These are phyloP conservation scores for Aspergillus panamensis DNA, from an alignment of 495 filamentous ascomycete species.

Conservation along the genomic window DNA sequence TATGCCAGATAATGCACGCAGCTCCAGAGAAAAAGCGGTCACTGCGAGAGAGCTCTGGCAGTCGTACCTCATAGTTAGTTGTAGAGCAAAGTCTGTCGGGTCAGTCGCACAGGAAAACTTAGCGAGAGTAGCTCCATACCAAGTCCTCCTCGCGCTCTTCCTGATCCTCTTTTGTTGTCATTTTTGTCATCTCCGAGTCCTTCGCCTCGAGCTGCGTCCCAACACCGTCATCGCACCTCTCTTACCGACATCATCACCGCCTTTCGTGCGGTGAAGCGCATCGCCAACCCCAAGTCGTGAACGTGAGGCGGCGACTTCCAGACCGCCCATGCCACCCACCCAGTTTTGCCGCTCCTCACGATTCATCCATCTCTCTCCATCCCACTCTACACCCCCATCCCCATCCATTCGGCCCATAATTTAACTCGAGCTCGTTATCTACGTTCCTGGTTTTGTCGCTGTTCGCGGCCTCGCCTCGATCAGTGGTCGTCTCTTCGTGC, in stretches of 20 bases:
- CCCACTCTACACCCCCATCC: conserved; percentile 15
- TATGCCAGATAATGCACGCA: no score
- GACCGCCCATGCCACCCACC: conserved; percentile 41
- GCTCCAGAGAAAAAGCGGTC: neutral
- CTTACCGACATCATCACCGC: conserved; percentile 39
- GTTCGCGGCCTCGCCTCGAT: neutral
- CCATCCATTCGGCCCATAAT: conserved; percentile 6
- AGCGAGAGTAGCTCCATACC: neutral
- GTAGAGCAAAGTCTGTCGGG: neutral
- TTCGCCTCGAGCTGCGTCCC: neutral
- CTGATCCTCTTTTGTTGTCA: neutral
- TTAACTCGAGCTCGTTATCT: neutral
- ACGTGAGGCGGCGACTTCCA: conserved; percentile 28
- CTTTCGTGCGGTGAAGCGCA: conserved; percentile 46
- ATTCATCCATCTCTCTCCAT: conserved; percentile 17
- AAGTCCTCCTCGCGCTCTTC: neutral
- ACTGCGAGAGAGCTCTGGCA: neutral
- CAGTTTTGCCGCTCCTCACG: conserved; percentile 39
- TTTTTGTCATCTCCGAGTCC: neutral
- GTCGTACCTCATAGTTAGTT: neutral
- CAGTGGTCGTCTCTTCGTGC: conserved; percentile 13
- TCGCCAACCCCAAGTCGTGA: conserved; percentile 25
- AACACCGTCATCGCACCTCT: conserved; percentile 6
- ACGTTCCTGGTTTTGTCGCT: neutral
- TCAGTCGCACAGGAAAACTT: neutral